Evolutionary conservation across 2,329 filamentous ascomycete genomes (phyloP), one percentile per base, ranked within the genome.

Genomic region (Aschersonia sp.): DNA sequence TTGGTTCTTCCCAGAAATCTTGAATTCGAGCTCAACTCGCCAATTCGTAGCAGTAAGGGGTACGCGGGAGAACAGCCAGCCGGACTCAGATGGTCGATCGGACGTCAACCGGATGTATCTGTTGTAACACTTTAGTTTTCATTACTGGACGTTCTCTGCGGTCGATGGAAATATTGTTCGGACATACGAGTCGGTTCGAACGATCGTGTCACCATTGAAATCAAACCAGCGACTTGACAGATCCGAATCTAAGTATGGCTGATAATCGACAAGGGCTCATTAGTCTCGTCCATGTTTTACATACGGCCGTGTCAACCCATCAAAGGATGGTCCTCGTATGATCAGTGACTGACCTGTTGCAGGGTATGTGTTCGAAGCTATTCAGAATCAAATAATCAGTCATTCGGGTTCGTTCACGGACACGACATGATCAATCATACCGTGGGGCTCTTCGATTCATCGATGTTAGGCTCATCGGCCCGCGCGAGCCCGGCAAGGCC

Each of bases 221-320:
- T 98, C 92, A 69, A 91, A 98, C 91, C 92, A 98, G 63, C 92
- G 84, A 71, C 87, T 95, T 71, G 94, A 85, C 83, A 97, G 89
- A 66, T 97, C 92, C 51, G 89, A 92, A 70, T 98, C 92, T 58
- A 98, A 80, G 69, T 96, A 98, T 52, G 92, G 92, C 85, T 96
- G 61, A 53, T 47, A 12, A 31, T 9, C 30, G 20, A 40, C n/a
- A 28, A 46, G 20, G 31, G 40, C 35, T 43, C 45, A 51, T 54
- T 46, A 55, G 54, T 47, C 32, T 29, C 35, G 12, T 2, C 28
- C 28, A 29, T 28, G n/a, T 35, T 31, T 12, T 10, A 38, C 35
- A 41, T 40, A 9, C 9, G 5, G n/a, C 44, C 31, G n/a, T n/a
- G 20, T 10, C 40, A 42, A 42, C 40, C 20, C 40, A n/a, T 9